Evolutionary conservation across 441 rosid genomes (phyloP), one percentile per base, ranked within the genome.

Genomic region (Arabidopsis hybrid): DNA sequence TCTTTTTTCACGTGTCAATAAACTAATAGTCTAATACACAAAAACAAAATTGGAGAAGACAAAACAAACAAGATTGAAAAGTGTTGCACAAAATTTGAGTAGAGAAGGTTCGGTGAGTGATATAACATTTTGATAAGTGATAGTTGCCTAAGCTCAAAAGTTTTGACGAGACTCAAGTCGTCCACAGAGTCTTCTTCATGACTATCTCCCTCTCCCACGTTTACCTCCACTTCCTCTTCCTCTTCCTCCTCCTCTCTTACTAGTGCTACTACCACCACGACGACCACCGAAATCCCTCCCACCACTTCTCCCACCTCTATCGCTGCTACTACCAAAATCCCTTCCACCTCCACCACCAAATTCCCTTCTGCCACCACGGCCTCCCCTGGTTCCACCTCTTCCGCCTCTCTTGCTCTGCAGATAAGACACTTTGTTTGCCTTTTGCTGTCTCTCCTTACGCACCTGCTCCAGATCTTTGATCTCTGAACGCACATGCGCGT

Each of bases 391-490:
- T 7, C 67, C 69, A 2, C 76, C 67, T 51, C 63, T 59, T 1
- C 77, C 69, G 9, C 80, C 80, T 43, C 76, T 77, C 73, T 90
- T 92, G 85, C 80, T 82, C 76, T 92, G 91, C 77, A 89, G 70
- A 57, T 82, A 84, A 12, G 91, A 80, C 13, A 81, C 39, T 76
- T 75, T 85, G 70, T 79, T 79, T 0, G 91, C 98, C 81, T 88
- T 95, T 69, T 82, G 81, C 87, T 88, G 93, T 77, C 98, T 87
- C 66, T 88, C 98, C 78, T 90, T 95, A 8, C 99, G 86, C 58
- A 95, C 91, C 67, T 95, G 99, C 1, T 95, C 96, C 11, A 91
- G 79, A 81, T 91, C 82, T 84, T 91, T 95, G 52, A 93, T 80
- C 80, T 95, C 98, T 18, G 93, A 88, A 55, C 85, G 97, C 52